Conservation (phyloP, 2,329 filamentous ascomycete genomes). For the Bimuria novae-zelandiae region DNA sequence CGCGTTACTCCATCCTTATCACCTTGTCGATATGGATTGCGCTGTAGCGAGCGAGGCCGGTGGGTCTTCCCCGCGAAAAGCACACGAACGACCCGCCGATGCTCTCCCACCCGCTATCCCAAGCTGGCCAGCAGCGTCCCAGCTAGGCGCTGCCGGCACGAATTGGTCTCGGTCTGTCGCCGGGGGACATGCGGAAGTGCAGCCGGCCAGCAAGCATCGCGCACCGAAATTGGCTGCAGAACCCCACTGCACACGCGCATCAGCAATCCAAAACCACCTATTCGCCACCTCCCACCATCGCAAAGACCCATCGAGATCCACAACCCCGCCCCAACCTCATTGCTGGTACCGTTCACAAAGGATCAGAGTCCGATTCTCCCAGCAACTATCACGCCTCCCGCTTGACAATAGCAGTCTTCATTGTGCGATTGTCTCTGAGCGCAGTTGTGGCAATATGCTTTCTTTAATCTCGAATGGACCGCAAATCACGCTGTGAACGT, state of each 20-base stretch:
- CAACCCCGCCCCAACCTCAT: neutral
- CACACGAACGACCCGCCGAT: neutral
- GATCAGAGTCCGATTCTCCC: neutral
- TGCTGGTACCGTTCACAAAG: neutral
- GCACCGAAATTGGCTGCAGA: conserved; percentile 9
- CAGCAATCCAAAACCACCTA: conserved; percentile 7
- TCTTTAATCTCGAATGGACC: neutral
- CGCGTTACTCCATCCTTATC: conserved; percentile 1
- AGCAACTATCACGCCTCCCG: neutral
- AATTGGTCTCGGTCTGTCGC: neutral
- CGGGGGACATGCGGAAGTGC: conserved; percentile 20
- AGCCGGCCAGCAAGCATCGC: too few species aligned
- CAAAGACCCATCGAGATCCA: conserved; percentile 4
- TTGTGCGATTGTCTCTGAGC: neutral
- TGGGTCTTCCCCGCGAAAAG: conserved; percentile 1
- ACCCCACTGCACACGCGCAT: conserved; percentile 3
- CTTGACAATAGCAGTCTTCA: neutral
- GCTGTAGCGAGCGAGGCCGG: neutral
- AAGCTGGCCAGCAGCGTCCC: neutral
- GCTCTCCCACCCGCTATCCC: neutral
- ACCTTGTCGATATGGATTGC: neutral
- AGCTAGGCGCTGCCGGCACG: conserved; percentile 1
- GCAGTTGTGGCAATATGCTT: neutral
- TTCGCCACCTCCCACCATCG: conserved; percentile 7
- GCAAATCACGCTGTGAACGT: neutral